Evolutionary conservation across 192 early-diverging fungal genomes (phyloP), one percentile per base, ranked within the genome.

Genomic region (Helicostylum pulchrum): DNA sequence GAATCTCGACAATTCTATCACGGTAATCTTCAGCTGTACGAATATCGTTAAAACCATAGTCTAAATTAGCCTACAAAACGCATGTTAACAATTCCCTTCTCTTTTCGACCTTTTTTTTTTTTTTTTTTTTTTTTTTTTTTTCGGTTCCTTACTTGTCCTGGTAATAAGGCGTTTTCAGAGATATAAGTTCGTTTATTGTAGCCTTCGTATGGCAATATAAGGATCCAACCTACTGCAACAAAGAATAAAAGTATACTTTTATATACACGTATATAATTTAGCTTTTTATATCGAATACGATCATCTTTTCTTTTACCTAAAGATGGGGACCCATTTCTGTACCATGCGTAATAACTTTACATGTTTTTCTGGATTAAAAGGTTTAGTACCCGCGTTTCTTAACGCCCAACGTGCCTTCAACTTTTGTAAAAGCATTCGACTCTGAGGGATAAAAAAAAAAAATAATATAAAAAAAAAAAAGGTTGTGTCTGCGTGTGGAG

Each of bases 141-240:
- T n/a, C 19, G 19, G 46, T n/a, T 11, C 46, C 69, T 17, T 69
- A 86, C 90, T 68, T 86, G 84, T 44, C 82, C 86, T 14, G 88
- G 88, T 45, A 90, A 71, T 63, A 92, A 79, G 5, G 90, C 90
- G 61, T 90, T 92, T 68, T 92, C 90, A 0, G 89, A 90, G 31
- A 90, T 76, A 68, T 92, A 92, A 0, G 84, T 87, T 30, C 64
- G 39, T 55, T 86, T 85, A 52, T 80, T 87, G 58, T 87, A 85
- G n/a, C 59, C 68, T 51, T 82, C 77, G 43, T 80, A 76, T 9
- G 90, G 88, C 17, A 92, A 68, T 31, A 80, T 67, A 20, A 90
- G 71, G 8, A 90, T 69, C 88, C 88, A 90, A 44, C 73, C 50
- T 19, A 87, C 67, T 1, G 82, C 86, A 17, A 81, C 79, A 21